Evolutionary conservation across 163 green algal genomes (phyloP).

Genomic region (Chlamydomonas reinhardtii): DNA sequence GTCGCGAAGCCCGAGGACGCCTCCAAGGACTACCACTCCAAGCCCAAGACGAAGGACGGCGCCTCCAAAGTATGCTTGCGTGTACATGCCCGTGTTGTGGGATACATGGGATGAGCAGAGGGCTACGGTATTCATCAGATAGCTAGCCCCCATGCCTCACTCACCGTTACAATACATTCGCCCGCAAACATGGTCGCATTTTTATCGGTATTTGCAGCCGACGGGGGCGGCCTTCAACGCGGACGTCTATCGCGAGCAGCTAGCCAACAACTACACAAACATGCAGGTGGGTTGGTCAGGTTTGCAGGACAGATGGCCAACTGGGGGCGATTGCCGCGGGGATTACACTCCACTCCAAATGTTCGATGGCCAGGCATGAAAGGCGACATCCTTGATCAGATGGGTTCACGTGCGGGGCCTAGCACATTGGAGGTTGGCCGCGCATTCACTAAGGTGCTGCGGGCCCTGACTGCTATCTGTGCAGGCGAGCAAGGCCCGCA

Average conservation of each 20-base stretch:
- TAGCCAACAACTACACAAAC: slow-evolving; percentile 19
- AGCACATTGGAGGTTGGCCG: no score
- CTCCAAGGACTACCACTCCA: background rate
- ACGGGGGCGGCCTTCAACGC: slow-evolving; percentile 1
- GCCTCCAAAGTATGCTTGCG: slow-evolving; percentile 15
- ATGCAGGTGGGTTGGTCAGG: background rate
- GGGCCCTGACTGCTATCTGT: background rate
- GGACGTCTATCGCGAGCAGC: slow-evolving; percentile 32
- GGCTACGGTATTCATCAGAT: no score
- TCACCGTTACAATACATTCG: no score
- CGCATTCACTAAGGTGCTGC: no score
- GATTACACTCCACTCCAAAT: no score
- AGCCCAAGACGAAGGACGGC: slow-evolving; percentile 45
- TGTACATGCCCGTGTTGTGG: no score
- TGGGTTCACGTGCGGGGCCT: no score
- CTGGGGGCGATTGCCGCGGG: background rate
- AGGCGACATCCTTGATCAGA: no score
- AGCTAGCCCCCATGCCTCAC: no score
- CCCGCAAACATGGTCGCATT: no score
- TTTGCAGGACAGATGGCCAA: background rate
- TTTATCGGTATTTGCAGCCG: background rate
- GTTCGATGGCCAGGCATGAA: no score
- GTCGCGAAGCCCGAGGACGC: background rate
- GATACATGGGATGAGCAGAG: no score
- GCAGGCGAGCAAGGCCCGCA: slow-evolving; percentile 32